phyloP scores from a whole-genome alignment of 257 asterid genomes.

The Capsicum chinense region DNA sequence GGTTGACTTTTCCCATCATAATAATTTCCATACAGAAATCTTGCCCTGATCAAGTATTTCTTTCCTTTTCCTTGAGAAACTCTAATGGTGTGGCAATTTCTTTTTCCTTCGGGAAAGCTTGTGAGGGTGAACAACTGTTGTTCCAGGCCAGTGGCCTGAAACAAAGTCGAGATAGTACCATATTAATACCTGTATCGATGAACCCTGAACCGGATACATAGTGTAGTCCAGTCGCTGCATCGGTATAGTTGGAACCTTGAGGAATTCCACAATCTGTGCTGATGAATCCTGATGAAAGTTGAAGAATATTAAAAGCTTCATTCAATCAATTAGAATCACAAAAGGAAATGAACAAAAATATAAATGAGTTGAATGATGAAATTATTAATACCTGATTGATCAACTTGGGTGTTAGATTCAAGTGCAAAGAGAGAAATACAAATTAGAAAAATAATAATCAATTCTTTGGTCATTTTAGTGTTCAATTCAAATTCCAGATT shows the following conservation, averaged over 20 bases:
- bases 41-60: slow-evolving; percentile 33
- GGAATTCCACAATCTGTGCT: slow-evolving; percentile 6
- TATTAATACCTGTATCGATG: background rate
- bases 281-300: background rate
- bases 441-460: background rate
- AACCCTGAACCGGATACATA: slow-evolving; percentile 22
- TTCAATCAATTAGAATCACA: background rate
- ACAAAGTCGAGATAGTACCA: background rate
- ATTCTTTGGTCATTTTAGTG: background rate
- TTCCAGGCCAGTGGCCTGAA: background rate
- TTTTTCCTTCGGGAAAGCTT: slow-evolving; percentile 26
- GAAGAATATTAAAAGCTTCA: too few relatives aligned
- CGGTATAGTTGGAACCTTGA: background rate
- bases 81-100: slow-evolving; percentile 26
- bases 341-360: too few relatives aligned
- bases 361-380: too few relatives aligned
- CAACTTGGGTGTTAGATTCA: background rate
- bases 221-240: background rate
- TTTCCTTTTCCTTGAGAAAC: background rate
- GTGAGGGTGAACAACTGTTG: background rate
- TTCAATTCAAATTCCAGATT: background rate
- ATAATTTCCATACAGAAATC: slow-evolving; percentile 36
- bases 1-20: slow-evolving; percentile 22
- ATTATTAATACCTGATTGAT: background rate
- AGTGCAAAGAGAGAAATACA: background rate